These are phyloP conservation scores for Nadsonia commutata DNA, from an alignment of 1,139 yeast species.

Conservation along the genomic window DNA sequence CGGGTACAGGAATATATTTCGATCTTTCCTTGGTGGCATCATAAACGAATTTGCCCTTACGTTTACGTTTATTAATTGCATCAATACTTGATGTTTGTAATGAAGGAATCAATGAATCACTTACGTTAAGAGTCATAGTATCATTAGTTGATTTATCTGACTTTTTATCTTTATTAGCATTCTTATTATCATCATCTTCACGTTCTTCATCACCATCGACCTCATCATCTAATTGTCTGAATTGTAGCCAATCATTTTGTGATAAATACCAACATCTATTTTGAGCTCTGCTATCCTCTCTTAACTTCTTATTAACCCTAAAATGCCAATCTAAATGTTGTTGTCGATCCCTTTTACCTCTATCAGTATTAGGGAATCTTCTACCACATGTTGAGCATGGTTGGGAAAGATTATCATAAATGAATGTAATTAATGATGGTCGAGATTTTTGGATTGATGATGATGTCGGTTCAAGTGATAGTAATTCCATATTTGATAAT, in stretches of 20 bases:
- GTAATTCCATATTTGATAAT: conserved; percentile 7
- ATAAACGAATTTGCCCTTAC: conserved; percentile 8
- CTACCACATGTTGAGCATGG: conserved; percentile 88
- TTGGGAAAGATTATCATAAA: conserved; percentile 52
- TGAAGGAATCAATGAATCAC: not conserved
- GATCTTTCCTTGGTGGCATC: conserved; percentile 13
- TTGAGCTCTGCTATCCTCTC: conserved; percentile 35
- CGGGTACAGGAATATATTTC: conserved; percentile 41
- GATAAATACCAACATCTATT: conserved; percentile 75
- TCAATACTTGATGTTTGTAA: conserved; percentile 1
- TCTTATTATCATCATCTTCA: conserved; percentile 13
- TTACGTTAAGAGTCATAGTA: conserved; percentile 6
- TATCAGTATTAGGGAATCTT: conserved; percentile 51
- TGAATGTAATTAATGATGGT: conserved; percentile 20
- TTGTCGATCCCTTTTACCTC: conserved; percentile 39
- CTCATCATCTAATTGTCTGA: conserved; percentile 48
- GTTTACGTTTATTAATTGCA: conserved; percentile 5
- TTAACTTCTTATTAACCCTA: conserved; percentile 68
- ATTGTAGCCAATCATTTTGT: conserved; percentile 59
- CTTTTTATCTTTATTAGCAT: conserved; percentile 2
- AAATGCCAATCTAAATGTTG: conserved; percentile 93
- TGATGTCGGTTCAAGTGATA: conserved; percentile 17
- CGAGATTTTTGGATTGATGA: conserved; percentile 20
- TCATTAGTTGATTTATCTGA: conserved; percentile 6
- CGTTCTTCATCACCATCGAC: conserved; percentile 11